Evolutionary conservation across 176 grass and related monocot species (phyloP), one percentile per base, ranked within the genome.

Genomic region (Zizania latifolia): DNA sequence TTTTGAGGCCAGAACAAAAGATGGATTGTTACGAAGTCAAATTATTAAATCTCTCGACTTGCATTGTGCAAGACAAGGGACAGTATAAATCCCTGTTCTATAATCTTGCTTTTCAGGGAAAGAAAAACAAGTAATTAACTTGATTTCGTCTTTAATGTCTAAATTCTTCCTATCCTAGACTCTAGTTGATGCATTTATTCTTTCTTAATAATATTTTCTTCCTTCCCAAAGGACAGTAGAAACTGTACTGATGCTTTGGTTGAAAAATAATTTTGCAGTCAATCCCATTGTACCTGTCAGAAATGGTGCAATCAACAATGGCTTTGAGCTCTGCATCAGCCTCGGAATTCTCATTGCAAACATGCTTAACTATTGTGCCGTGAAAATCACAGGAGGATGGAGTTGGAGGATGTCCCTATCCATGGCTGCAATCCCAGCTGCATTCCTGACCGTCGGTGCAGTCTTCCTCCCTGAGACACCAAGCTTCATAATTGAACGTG

Each of bases 231-330:
- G 9, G 29, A 60, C 6, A 78, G 12, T 62, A 1, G 12, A 61
- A 68, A 68, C 2, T 68, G 5, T 32, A 14, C 38, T 72, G 40
- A 68, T 46, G 69, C 24, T 11, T 60, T 73, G 58, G 3, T 63
- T 81, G 62, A 27, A 58, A 54, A 78, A 46, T 72, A 4, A 4
- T 29, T 70, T 81, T 87, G 41, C 83, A 97, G 95, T 78, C 89
- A 27, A 89, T 99, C 45, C 95, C 95, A 29, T 61, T 99, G 31
- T 99, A 99, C 75, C 82, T 99, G 21, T 88, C 89, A 10, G 91
- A 99, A 86, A 94, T 99, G 91, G 95, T n/a, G 92, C 95, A 37
- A 86, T 94, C 72, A 94, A 79, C 58, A 92, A 82, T 0, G 89
- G 81, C 0, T 99, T 94, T 31, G 91, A 92, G 51, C 87, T 99